Conservation (phyloP, 2,329 filamentous ascomycete genomes). For the Ophiostoma quercus region DNA sequence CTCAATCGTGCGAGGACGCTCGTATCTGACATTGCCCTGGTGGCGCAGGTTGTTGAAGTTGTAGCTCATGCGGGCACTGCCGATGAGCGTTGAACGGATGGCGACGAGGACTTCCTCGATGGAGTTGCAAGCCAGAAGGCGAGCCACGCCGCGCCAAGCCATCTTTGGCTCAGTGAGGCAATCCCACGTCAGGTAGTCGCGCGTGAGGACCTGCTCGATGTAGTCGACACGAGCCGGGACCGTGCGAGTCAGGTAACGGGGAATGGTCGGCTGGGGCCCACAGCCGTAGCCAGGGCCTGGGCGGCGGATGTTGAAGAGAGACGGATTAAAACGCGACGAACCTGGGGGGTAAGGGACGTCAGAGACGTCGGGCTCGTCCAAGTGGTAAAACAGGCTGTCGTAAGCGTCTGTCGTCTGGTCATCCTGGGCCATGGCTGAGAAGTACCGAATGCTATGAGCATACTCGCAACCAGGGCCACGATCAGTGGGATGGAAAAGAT, state of each 20-base stretch:
- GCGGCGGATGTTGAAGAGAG: background rate
- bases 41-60: conserved; percentile 21
- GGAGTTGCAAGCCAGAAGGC: background rate
- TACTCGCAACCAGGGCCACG: conserved; percentile 12
- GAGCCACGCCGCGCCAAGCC: conserved; percentile 15
- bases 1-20: conserved; percentile 14
- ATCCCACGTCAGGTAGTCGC: background rate
- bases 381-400: background rate
- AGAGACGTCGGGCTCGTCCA: background rate
- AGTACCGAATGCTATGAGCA: conserved; percentile 16
- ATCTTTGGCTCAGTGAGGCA: background rate
- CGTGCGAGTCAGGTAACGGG: background rate
- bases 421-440: conserved; percentile 15
- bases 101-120: background rate
- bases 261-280: background rate
- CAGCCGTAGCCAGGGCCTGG: background rate
- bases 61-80: background rate
- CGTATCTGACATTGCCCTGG: background rate
- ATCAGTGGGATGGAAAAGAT: conserved; percentile 16
- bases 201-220: background rate
- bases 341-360: background rate
- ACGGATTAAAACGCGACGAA: background rate
- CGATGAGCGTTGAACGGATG: background rate
- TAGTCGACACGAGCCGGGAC: background rate
- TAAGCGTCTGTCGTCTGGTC: background rate